Percentiles rank a stretch among this genome's conserved stretches.
phyloP scores from a whole-genome alignment of 257 asterid species.

The Penstemon barbatus region DNA sequence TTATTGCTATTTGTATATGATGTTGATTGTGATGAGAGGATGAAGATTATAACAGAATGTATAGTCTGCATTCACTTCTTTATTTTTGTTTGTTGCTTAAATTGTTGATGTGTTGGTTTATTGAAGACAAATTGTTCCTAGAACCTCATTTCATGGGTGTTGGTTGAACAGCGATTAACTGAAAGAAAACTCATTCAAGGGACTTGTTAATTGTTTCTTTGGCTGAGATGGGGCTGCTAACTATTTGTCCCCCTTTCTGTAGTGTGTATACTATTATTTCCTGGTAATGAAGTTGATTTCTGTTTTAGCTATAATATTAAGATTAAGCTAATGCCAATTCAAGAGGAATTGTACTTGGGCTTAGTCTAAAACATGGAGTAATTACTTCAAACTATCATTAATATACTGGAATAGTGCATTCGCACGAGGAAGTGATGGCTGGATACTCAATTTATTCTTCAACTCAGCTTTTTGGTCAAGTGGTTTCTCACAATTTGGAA shows the following conservation, averaged over 20 bases:
- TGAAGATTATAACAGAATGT: not conserved
- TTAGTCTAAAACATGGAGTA: not conserved
- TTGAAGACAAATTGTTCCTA: not conserved
- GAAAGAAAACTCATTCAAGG: not conserved
- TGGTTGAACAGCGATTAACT: not conserved
- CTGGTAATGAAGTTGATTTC: not conserved
- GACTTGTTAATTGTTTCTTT: not conserved
- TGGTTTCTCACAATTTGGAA: not conserved
- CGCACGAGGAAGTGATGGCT: not conserved
- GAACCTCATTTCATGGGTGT: not conserved
- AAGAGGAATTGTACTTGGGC: constrained; percentile 6
- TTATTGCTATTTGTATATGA: constrained; percentile 3
- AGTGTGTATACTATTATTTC: not conserved
- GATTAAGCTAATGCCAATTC: not conserved
- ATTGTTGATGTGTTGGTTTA: not conserved
- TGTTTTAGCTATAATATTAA: not conserved
- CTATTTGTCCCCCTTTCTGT: not conserved
- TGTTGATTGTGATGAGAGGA: not conserved
- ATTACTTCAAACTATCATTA: not conserved
- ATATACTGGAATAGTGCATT: not conserved
- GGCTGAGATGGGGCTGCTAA: constrained; percentile 18
- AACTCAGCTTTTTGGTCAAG: not conserved
- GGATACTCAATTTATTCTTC: constrained; percentile 16
- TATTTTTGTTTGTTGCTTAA: not conserved
- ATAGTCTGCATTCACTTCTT: not conserved